Base-by-base conservation (phyloP, 2,329 filamentous ascomycete genomes). In the Ceratocystis destructans region DNA sequence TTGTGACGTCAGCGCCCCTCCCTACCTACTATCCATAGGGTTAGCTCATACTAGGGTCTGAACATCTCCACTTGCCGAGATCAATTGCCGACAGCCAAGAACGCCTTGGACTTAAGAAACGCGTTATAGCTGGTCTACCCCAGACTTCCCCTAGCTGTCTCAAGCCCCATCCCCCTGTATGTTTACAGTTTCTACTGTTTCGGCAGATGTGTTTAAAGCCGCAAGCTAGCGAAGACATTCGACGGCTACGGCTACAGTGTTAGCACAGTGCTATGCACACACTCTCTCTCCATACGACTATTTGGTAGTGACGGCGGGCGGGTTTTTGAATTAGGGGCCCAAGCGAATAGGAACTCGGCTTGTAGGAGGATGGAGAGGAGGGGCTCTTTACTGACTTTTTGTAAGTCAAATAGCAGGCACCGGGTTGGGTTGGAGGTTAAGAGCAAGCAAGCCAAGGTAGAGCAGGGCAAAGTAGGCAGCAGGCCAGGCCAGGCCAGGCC, bases 181-280 rank as follows among this genome's bases (percentile, higher is more conserved):
- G n/a, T 22, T 53, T 41, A 15, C 37, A 41, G 22, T 53, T 15
- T 53, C 20, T 28, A 25, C 8, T 25, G 10, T 22, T 63, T 62
- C 62, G 62, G 62, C 62, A 63, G 45, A 50, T 63, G 44, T 37
- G 10, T 44, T 62, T 62, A 62, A 59, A 59, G 55, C 17, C 55
- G 28, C 55, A 59, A 37, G 17, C 25, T n/a, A 59, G 22, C n/a
- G 6, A 15, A 28, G 4, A 17, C 28, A 37, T 37, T 37, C n/a
- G 8, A 31, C 55, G 55, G 55, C 28, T 33, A 59, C 55, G 28
- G 15, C 10, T 22, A 59, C 55, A 37, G 55, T 59, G 55, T 37
- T 15, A 12, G 10, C 28, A 59, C 55, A 37, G 55, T 59, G 28
- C 55, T 41, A n/a, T 37, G 1, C 28, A 17, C 28, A 17, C 12